Base-by-base conservation (phyloP, 805 yeast genomes). In the Zygosaccharomyces bisporus region DNA sequence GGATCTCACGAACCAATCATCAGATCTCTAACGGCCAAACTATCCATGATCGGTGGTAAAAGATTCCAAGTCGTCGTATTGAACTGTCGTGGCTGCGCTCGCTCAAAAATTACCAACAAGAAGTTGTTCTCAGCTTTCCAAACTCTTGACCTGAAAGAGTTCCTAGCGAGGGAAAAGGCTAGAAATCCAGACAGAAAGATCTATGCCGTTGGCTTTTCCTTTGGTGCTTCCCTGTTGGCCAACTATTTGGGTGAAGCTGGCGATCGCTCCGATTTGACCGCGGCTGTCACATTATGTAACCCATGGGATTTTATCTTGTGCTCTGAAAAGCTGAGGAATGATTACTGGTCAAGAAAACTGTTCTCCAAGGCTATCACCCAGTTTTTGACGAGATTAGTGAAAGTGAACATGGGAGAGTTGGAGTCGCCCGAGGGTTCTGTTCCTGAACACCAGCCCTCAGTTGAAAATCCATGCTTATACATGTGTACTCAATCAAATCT, bases 1-100 rank as follows among this genome's bases (percentile, higher is more conserved):
- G 95, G 95, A 1, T 80, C 87, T 12, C 85, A 81, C 54, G 93
- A 85, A 60, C 79, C 86, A 16, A 81, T 81, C 45, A 76, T 84
- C 37, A 72, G 88, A 50, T 74, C 83, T 6, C 66, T 80, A 30
- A 64, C 78, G 29, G 66, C 68, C 36, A 61, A 66, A 16, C 63
- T 81, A 38, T 70, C 74, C 24, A 54, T 60, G 1, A 63, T 64
- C 4, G 64, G 66, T 12, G 66, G 67, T 43, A 57, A 55, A 4
- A 55, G 68, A 50, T 72, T 80, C 58, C 79, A 82, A 63, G 82
- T 80, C 38, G 83, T 81, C 14, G 77, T 76, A 3, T 57, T 85
- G 39, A 83, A 83, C 58, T 73, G 85, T 13, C 71, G 95, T 57
- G 95, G 95, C 3, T 84, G 91, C 64, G 83, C 87, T 23, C 74